Evolutionary conservation across 1,284 basidiomycete genomes (phyloP), one percentile per base, ranked within the genome.

Genomic region (Mixia osmundae): DNA sequence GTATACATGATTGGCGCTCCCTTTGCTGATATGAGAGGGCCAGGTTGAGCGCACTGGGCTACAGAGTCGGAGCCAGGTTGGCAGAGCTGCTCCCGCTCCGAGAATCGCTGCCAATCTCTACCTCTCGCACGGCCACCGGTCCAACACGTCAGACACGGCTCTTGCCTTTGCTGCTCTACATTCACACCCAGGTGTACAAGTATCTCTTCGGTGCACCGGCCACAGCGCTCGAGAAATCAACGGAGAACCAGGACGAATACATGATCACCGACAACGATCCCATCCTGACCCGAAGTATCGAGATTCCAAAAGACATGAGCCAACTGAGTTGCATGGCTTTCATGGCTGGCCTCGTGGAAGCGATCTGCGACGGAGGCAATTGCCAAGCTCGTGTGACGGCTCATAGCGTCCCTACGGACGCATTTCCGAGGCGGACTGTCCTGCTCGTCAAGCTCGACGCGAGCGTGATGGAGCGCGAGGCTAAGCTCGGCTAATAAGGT

Each of bases 251-350:
- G 21, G 87, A 95, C 54, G 89, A 97, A 63, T 97, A 95, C 59
- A 95, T 97, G 91, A 82, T 99, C 46, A 78, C 89, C 42, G 79
- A 91, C 62, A 95, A 99, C 53, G 75, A 83, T 52, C 87, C 91
- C 9, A 68, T 76, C 15, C 67, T 95, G 45, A 85, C 91, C 38
- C 71, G 78, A 45, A 66, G 78, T 48, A 83, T 99, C 43, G 83
- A 82, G 14, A 75, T 95, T 18, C 91, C 89, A 5, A 73, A 72
- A 48, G 91, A 97, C 51, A 76, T 97, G 71, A 76, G 71, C 44
- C 75, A 82, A 50, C 65, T 99, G 25, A 85, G 76, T 50, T 94
- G 87, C 52, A 94, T 87, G 25, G 94, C 89, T 1, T 78, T 91
- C 53, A 85, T 85, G 0, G 89, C 89, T 4, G 89, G 91, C 0